phyloP scores from a whole-genome alignment of 2,329 filamentous ascomycete genomes.

The Hymenoscyphus linearis region DNA sequence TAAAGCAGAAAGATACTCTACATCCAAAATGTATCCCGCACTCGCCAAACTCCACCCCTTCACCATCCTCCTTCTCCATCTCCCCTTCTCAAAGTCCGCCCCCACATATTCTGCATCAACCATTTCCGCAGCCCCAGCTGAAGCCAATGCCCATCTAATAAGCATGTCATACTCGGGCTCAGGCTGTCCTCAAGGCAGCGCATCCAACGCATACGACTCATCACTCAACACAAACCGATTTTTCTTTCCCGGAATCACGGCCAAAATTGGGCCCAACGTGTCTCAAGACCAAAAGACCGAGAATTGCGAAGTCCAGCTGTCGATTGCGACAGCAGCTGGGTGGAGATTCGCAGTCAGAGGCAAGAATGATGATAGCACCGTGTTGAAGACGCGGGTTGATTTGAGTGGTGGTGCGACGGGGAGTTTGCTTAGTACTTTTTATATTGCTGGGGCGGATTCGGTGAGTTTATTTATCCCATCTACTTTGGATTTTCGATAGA shows the following conservation, averaged over 20 bases:
- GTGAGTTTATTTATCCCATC: neutral
- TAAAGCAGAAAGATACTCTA: neutral
- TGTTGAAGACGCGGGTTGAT: neutral
- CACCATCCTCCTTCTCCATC: neutral
- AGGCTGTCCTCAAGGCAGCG: constrained; percentile 7
- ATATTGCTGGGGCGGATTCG: neutral
- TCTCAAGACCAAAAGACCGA: neutral
- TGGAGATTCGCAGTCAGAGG: constrained; percentile 5
- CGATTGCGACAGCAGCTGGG: neutral
- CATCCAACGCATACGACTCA: neutral
- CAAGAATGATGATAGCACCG: neutral
- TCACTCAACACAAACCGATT: neutral
- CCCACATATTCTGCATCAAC: neutral
- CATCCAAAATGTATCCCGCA: neutral
- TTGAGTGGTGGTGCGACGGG: constrained; percentile 1
- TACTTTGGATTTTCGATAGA: neutral
- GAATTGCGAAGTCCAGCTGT: constrained; percentile 2
- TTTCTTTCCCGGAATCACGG: constrained; percentile 2
- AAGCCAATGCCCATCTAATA: constrained; percentile 1
- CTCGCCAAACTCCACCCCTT: neutral
- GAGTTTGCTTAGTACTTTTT: constrained; percentile 1
- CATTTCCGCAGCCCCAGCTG: neutral
- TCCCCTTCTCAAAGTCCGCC: neutral
- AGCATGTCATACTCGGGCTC: constrained; percentile 5
- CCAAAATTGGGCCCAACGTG: constrained; percentile 1